Percentiles rank a stretch among this genome's conserved stretches.
Evolutionary conservation across 1,284 basidiomycete genomes (phyloP).

Genomic region (Ganoderma leucocontextum): DNA sequence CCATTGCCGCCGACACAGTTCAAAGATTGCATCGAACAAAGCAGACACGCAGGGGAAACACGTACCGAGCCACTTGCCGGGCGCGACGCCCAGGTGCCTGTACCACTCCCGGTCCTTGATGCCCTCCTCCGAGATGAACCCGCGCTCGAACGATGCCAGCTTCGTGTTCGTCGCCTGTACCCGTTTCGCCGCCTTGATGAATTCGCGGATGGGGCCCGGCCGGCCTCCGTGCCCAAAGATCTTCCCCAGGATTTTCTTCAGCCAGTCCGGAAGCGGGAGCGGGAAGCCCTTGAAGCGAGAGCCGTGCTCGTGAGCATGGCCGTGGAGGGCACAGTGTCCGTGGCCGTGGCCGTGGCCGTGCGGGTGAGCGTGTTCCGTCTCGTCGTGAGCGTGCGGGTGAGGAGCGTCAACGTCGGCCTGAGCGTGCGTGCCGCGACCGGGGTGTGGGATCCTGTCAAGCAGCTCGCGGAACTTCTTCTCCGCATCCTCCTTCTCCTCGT

Average conservation of each 20-base stretch:
- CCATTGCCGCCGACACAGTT: slow-evolving; percentile 4
- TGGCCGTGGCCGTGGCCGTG: not conserved
- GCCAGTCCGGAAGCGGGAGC: slow-evolving; percentile 34
- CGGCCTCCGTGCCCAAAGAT: slow-evolving; percentile 26
- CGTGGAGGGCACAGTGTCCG: not conserved
- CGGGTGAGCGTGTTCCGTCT: not conserved
- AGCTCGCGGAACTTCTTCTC: slow-evolving; percentile 43
- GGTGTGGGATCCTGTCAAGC: slow-evolving; percentile 43
- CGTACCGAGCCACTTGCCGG: slow-evolving; percentile 88
- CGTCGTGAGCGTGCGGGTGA: not conserved
- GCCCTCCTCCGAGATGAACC: slow-evolving; percentile 85
- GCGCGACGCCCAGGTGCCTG: slow-evolving; percentile 86
- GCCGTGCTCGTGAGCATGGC: not conserved
- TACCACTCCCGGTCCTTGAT: slow-evolving; percentile 88
- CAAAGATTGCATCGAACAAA: not conserved
- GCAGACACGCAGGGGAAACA: slow-evolving; percentile 19
- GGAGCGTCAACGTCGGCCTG: slow-evolving; percentile 1
- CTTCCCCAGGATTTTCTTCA: slow-evolving; percentile 30
- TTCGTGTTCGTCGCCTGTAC: slow-evolving; percentile 77
- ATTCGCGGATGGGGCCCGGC: slow-evolving; percentile 28
- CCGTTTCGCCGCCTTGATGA: slow-evolving; percentile 69
- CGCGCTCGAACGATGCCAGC: slow-evolving; percentile 80
- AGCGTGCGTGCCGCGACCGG: not conserved
- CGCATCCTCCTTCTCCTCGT: slow-evolving; percentile 57
- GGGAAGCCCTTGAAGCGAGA: slow-evolving; percentile 4